These are phyloP conservation scores for Magnolia changhungtana DNA, from an alignment of 164 flowering plant species.

Conservation along the genomic window DNA sequence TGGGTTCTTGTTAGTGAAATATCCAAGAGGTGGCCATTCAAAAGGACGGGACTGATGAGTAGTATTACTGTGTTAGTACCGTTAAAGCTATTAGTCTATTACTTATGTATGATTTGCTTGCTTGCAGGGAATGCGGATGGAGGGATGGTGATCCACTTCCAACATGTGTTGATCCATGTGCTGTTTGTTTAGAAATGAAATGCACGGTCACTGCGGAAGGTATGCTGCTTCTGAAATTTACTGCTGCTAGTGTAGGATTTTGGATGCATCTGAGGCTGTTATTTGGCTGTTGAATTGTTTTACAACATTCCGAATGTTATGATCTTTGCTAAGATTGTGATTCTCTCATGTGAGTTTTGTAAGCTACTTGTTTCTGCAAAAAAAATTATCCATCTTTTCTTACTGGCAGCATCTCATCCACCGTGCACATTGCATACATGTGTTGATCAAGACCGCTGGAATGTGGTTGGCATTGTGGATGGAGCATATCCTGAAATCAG, in stretches of 20 bases:
- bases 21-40: too few relatives aligned
- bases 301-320: neutral
- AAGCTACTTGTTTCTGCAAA: neutral
- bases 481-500: neutral
- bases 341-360: neutral
- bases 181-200: constrained; percentile 80
- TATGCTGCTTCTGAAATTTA: constrained; percentile 21
- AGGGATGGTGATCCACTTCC: constrained; percentile 34
- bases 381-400: too few relatives aligned
- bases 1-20: too few relatives aligned
- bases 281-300: neutral
- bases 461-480: neutral
- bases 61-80: neutral
- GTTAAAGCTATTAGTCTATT: neutral
- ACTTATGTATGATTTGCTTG: neutral
- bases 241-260: neutral
- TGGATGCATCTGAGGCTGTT: neutral
- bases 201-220: constrained; percentile 93
- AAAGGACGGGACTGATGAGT: too few relatives aligned
- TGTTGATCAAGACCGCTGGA: neutral
- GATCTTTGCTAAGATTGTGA: neutral
- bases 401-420: too few relatives aligned
- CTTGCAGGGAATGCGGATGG: constrained; percentile 89
- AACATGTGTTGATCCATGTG: constrained; percentile 74
- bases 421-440: neutral